phyloP scores from a whole-genome alignment of 495 filamentous ascomycete species.

The Aspergillus baeticus region DNA sequence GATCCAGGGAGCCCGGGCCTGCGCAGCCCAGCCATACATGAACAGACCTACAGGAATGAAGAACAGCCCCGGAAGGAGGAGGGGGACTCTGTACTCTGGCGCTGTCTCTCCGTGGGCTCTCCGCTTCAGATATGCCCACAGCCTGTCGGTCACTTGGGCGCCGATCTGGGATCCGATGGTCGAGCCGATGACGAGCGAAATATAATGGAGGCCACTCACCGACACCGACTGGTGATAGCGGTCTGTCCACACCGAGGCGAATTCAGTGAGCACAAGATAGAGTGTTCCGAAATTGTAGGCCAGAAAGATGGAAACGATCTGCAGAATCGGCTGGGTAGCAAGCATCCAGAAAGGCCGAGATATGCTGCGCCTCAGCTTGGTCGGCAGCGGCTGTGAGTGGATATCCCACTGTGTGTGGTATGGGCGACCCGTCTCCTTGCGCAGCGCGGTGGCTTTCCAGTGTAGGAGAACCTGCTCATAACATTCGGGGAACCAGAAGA shows the following conservation, averaged over 20 bases:
- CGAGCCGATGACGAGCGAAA: slow-evolving; percentile 16
- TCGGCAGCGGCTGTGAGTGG: too few species aligned
- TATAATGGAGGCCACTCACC: slow-evolving; percentile 38
- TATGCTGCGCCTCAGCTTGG: too few species aligned
- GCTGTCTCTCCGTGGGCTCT: background rate
- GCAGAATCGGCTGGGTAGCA: slow-evolving; percentile 44
- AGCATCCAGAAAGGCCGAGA: slow-evolving; percentile 28
- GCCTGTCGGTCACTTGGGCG: background rate
- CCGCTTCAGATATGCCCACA: background rate
- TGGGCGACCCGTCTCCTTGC: slow-evolving; percentile 27
- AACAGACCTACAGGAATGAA: too few species aligned
- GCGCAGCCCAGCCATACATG: too few species aligned
- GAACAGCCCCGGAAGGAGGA: too few species aligned
- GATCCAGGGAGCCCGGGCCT: too few species aligned
- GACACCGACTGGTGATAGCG: slow-evolving; percentile 47
- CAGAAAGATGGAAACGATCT: slow-evolving; percentile 47
- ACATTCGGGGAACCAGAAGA: slow-evolving; percentile 56
- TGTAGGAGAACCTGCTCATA: slow-evolving; percentile 56
- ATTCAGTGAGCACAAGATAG: slow-evolving; percentile 59
- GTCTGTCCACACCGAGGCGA: slow-evolving; percentile 50
- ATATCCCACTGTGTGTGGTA: slow-evolving; percentile 19
- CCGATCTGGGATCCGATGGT: background rate
- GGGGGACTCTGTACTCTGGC: too few species aligned
- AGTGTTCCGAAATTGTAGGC: slow-evolving; percentile 59
- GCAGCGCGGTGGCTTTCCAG: slow-evolving; percentile 47